A percentile compares a stretch with the other conserved stretches of the same genome.
phyloP scores from a whole-genome alignment of 2,329 filamentous ascomycete genomes.

The Penicillium sp. region DNA sequence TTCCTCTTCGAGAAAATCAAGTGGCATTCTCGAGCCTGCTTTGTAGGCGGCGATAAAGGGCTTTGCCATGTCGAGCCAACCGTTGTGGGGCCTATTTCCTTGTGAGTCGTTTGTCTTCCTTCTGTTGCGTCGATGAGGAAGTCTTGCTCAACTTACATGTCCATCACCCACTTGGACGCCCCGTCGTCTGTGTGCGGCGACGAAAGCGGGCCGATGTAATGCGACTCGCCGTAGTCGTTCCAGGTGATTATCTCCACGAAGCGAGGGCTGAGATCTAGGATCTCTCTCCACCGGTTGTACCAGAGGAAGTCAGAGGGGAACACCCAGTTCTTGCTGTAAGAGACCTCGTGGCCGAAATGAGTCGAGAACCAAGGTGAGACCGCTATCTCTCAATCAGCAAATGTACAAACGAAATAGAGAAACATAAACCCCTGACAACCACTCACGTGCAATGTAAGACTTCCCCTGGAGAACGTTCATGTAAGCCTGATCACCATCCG shows the following conservation, averaged over 20 bases:
- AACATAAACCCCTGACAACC: too few species aligned
- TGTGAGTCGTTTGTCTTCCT: not conserved
- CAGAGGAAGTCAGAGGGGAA: slow-evolving; percentile 47
- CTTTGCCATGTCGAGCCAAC: slow-evolving; percentile 55
- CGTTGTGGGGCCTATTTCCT: slow-evolving; percentile 47
- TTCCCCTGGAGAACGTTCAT: slow-evolving; percentile 37
- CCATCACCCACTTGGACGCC: slow-evolving; percentile 51
- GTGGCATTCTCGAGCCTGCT: slow-evolving; percentile 39
- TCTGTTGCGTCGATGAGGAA: too few species aligned
- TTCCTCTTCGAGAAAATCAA: slow-evolving; percentile 47
- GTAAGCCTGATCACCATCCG: slow-evolving; percentile 38
- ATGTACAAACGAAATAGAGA: not conserved
- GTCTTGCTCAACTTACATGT: slow-evolving; percentile 42
- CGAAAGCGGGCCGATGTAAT: slow-evolving; percentile 53
- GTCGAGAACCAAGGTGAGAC: slow-evolving; percentile 54
- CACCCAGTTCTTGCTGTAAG: slow-evolving; percentile 54
- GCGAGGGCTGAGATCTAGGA: slow-evolving; percentile 47
- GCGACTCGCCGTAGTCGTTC: slow-evolving; percentile 57
- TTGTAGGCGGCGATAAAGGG: slow-evolving; percentile 57
- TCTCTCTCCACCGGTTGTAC: slow-evolving; percentile 44
- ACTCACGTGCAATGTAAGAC: slow-evolving; percentile 50
- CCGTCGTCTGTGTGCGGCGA: slow-evolving; percentile 41
- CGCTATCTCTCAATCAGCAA: slow-evolving; percentile 23
- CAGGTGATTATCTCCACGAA: slow-evolving; percentile 51
- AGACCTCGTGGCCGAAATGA: slow-evolving; percentile 47